These are phyloP conservation scores for Phanerochaete sordida DNA, from an alignment of 768 basidiomycete genomes.

Conservation along the genomic window DNA sequence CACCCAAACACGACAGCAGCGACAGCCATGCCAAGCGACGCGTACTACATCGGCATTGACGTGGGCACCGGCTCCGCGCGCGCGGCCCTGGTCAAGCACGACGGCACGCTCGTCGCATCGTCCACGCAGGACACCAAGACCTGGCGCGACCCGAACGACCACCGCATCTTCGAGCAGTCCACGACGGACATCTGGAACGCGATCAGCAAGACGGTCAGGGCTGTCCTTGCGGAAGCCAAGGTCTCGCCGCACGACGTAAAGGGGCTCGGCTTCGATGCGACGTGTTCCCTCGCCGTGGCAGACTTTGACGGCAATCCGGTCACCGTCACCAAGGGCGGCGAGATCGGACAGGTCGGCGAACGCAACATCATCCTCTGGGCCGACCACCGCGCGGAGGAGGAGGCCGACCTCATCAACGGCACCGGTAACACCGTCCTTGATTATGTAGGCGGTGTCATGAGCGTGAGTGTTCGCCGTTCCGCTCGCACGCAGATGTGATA, in stretches of 20 bases:
- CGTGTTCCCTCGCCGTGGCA: slow-evolving; percentile 90
- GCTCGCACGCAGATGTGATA: not conserved
- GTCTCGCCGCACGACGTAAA: slow-evolving; percentile 62
- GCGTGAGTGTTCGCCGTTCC: slow-evolving; percentile 44
- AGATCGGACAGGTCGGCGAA: slow-evolving; percentile 62
- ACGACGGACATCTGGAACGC: slow-evolving; percentile 82
- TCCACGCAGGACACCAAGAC: slow-evolving; percentile 81
- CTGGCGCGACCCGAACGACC: slow-evolving; percentile 79
- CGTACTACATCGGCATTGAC: slow-evolving; percentile 71
- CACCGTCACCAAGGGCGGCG: slow-evolving; percentile 63
- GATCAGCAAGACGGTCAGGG: slow-evolving; percentile 58
- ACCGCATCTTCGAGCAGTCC: slow-evolving; percentile 96
- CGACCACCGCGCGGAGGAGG: slow-evolving; percentile 90
- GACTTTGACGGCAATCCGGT: slow-evolving; percentile 73
- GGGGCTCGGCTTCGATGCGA: slow-evolving; percentile 94
- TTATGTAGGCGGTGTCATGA: slow-evolving; percentile 96
- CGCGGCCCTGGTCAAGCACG: slow-evolving; percentile 69
- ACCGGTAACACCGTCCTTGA: slow-evolving; percentile 83
- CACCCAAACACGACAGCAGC: not conserved
- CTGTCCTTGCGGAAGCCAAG: slow-evolving; percentile 56
- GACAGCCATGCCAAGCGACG: not conserved
- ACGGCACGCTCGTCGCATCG: slow-evolving; percentile 73
- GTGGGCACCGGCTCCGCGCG: slow-evolving; percentile 95
- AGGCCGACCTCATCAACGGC: slow-evolving; percentile 86
- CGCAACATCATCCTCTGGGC: slow-evolving; percentile 95